Conservation (phyloP, 208 protist species). For the Leishmania braziliensis region DNA sequence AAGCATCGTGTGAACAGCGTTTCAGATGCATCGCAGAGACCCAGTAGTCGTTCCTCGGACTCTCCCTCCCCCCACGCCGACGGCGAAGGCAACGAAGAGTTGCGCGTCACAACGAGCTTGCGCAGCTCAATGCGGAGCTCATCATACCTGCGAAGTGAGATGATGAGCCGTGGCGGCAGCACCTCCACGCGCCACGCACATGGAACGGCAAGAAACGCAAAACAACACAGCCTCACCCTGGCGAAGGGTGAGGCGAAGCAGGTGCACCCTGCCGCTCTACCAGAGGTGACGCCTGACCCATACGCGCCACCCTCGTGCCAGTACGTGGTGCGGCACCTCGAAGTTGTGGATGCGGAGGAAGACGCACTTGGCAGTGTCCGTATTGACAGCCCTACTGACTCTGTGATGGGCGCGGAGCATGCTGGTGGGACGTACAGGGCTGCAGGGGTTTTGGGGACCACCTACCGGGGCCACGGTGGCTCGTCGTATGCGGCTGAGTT, state of each 20-base stretch:
- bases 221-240: conserved; percentile 6
- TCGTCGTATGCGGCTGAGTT: background rate
- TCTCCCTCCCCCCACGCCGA: background rate
- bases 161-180: background rate
- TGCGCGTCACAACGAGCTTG: conserved; percentile 7
- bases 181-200: background rate
- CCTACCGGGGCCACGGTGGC: background rate
- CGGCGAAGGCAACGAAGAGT: conserved; percentile 4
- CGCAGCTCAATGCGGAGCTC: conserved; percentile 22
- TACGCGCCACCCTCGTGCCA: conserved; percentile 13
- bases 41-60: background rate
- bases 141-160: background rate
- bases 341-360: background rate
- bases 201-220: background rate
- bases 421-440: background rate
- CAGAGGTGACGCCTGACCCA: conserved; percentile 11
- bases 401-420: background rate
- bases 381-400: background rate
- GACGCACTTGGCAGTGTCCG: background rate
- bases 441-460: background rate
- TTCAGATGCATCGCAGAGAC: background rate
- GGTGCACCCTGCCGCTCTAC: background rate
- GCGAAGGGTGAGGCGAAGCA: conserved; percentile 19
- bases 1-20: background rate
- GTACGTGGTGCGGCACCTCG: conserved; percentile 17